A percentile compares a stretch with the other conserved stretches of the same genome.
Evolutionary conservation across 768 basidiomycete species (phyloP).

Genomic region (Kwoniella dejecticola): DNA sequence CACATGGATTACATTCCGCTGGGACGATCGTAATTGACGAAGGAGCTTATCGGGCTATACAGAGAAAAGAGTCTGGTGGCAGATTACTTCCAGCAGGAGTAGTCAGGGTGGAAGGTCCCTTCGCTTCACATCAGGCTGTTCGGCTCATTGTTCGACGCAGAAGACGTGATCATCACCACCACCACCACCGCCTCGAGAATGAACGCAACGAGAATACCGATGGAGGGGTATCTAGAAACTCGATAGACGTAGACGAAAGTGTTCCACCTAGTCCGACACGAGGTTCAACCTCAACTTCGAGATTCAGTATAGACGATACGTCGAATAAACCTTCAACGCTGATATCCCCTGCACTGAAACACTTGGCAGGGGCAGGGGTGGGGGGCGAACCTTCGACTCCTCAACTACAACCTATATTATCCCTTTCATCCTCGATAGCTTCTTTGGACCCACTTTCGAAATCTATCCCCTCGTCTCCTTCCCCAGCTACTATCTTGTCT

Average conservation of each 20-base stretch:
- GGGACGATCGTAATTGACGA: constrained; percentile 85
- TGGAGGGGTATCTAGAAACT: constrained; percentile 9
- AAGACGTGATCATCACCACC: background rate
- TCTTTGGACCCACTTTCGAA: constrained; percentile 60
- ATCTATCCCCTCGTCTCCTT: constrained; percentile 55
- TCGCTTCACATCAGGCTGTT: constrained; percentile 94
- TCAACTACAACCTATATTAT: constrained; percentile 58
- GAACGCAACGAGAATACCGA: too few species aligned
- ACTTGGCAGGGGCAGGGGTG: constrained; percentile 1
- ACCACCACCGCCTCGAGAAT: background rate
- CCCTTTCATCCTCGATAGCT: constrained; percentile 59
- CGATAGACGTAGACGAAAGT: constrained; percentile 28
- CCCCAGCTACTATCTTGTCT: constrained; percentile 30
- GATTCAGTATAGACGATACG: background rate
- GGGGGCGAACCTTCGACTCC: constrained; percentile 62
- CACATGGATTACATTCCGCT: constrained; percentile 87
- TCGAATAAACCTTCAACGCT: background rate
- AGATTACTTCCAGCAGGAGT: constrained; percentile 91
- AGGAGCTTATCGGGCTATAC: constrained; percentile 84
- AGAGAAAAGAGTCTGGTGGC: constrained; percentile 77
- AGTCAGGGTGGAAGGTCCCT: constrained; percentile 77
- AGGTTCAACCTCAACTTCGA: constrained; percentile 3
- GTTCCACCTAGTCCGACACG: constrained; percentile 19
- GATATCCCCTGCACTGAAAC: constrained; percentile 11
- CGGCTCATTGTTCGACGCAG: constrained; percentile 66